Conservation (phyloP, 176 grass and related monocot species). For the Carex cristatella region DNA sequence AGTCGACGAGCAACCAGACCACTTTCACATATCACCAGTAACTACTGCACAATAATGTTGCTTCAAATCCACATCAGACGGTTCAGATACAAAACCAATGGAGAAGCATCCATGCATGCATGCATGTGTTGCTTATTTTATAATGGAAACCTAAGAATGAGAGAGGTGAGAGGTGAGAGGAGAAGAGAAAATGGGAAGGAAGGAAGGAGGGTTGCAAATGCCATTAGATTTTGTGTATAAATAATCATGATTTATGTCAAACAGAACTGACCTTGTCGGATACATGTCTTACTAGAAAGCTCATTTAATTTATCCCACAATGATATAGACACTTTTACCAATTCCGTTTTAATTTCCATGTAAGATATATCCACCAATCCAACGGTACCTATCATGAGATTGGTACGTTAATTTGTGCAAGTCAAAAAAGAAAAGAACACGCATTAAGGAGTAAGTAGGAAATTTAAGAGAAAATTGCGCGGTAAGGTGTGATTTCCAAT, state of each 20-base stretch:
- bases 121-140: neutral
- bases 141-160: neutral
- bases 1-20: neutral
- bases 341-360: neutral
- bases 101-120: neutral
- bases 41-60: neutral
- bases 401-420: neutral
- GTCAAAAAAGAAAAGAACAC: neutral
- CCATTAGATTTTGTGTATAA: neutral
- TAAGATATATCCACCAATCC: neutral
- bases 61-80: neutral
- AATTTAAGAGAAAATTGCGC: too few species aligned
- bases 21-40: neutral
- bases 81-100: neutral
- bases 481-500: too few species aligned
- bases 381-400: neutral
- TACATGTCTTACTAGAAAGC: neutral
- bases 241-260: neutral
- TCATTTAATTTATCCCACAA: neutral
- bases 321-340: constrained; percentile 7
- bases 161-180: neutral
- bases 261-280: neutral
- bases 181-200: neutral
- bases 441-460: too few species aligned
- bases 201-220: neutral